Evolutionary conservation across 2,329 filamentous ascomycete species (phyloP).

Genomic region (Cephalotrichum gorgonifer): DNA sequence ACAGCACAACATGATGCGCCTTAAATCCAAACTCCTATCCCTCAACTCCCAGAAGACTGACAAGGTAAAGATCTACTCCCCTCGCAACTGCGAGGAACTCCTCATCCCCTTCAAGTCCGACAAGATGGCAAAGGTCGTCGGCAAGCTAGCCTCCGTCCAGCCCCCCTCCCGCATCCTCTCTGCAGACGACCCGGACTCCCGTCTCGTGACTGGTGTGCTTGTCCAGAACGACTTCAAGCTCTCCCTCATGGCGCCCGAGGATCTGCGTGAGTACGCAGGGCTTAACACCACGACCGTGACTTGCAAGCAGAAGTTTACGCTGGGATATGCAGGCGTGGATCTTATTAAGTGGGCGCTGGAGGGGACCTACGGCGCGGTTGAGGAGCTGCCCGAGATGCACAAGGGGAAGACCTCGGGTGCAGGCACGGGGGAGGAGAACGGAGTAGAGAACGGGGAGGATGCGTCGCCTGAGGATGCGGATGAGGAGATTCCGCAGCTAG

Average conservation of each 20-base stretch:
- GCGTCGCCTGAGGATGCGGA: conserved; percentile 44
- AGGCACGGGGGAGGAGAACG: conserved; percentile 8
- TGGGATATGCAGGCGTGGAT: conserved; percentile 81
- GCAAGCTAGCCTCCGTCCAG: conserved; percentile 74
- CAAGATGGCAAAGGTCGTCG: conserved; percentile 92
- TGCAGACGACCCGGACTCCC: conserved; percentile 18
- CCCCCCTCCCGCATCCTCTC: conserved; percentile 41
- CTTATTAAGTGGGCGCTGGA: conserved; percentile 91
- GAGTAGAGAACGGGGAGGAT: conserved; percentile 9
- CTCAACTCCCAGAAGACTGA: conserved; percentile 71
- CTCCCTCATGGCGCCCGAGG: conserved; percentile 92
- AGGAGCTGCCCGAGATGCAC: conserved; percentile 51
- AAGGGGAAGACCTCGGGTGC: conserved; percentile 10
- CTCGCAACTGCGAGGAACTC: conserved; percentile 89
- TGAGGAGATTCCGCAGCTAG: conserved; percentile 47
- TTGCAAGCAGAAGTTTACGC: conserved; percentile 81
- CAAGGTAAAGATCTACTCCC: conserved; percentile 87
- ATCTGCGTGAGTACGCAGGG: conserved; percentile 92
- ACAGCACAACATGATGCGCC: conserved; percentile 93
- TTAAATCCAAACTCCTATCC: conserved; percentile 91
- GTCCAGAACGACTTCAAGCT: conserved; percentile 98
- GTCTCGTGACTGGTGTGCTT: conserved; percentile 75
- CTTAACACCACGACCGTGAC: conserved; percentile 88
- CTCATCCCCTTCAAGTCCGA: conserved; percentile 92
- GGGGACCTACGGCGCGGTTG: conserved; percentile 83